Evolutionary conservation across 2,329 filamentous ascomycete species (phyloP).

Genomic region (Penicillium sp.): DNA sequence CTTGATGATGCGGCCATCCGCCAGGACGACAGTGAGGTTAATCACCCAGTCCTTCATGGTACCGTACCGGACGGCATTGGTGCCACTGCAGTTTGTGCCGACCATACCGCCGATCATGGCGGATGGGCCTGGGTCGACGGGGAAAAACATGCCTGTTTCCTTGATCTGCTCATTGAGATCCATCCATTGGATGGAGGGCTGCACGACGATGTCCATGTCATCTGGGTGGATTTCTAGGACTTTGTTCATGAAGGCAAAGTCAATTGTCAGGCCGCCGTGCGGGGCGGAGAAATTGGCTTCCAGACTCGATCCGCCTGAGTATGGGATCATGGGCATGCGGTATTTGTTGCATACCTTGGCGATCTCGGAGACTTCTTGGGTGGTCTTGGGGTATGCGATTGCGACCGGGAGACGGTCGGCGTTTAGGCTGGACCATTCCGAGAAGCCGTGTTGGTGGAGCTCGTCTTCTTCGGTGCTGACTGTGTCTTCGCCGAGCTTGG

Average conservation of each 20-base stretch:
- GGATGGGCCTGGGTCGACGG: constrained; percentile 77
- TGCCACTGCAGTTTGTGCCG: constrained; percentile 66
- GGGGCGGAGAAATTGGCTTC: constrained; percentile 90
- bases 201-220: constrained; percentile 90
- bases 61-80: constrained; percentile 64
- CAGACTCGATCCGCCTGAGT: constrained; percentile 80
- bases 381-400: constrained; percentile 63
- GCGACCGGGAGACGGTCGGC: constrained; percentile 63
- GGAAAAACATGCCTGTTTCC: constrained; percentile 79
- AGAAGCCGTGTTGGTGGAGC: constrained; percentile 64
- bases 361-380: constrained; percentile 64
- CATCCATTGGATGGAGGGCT: constrained; percentile 92
- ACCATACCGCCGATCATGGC: constrained; percentile 62
- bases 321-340: constrained; percentile 80
- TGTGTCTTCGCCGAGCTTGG: constrained; percentile 56
- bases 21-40: constrained; percentile 68
- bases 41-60: constrained; percentile 77
- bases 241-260: constrained; percentile 84
- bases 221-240: constrained; percentile 77
- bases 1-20: constrained; percentile 65
- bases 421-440: constrained; percentile 70
- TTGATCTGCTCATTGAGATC: constrained; percentile 75
- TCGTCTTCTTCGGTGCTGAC: constrained; percentile 66
- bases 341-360: constrained; percentile 74
- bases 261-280: constrained; percentile 82